Percentiles rank a stretch among this genome's conserved stretches.
phyloP scores from a whole-genome alignment of 352 stramenopile species.

The Phytopythium montanum region DNA sequence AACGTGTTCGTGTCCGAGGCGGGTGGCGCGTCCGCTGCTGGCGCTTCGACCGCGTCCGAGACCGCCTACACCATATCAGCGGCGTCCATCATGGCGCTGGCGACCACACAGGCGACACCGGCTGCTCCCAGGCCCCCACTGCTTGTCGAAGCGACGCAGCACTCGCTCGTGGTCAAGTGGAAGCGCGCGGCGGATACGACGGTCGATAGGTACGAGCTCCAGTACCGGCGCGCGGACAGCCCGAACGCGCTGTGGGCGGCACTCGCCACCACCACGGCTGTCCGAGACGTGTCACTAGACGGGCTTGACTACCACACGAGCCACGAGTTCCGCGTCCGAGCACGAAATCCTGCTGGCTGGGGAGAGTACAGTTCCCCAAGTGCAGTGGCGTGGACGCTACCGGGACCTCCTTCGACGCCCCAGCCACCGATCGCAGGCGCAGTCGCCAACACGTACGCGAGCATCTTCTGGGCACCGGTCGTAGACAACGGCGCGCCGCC shows the following conservation, averaged over 20 bases:
- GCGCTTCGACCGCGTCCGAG: slow-evolving; percentile 8
- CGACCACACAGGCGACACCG: slow-evolving; percentile 30
- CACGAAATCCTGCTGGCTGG: slow-evolving; percentile 66
- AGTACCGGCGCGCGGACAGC: slow-evolving; percentile 52
- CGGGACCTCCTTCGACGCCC: slow-evolving; percentile 38
- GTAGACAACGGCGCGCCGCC: slow-evolving; percentile 51
- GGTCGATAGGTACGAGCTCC: slow-evolving; percentile 69
- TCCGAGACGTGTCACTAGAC: slow-evolving; percentile 41
- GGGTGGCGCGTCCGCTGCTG: background rate
- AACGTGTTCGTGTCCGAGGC: slow-evolving; percentile 73
- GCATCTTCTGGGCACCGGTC: slow-evolving; percentile 66
- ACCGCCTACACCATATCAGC: slow-evolving; percentile 52
- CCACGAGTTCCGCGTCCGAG: slow-evolving; percentile 57
- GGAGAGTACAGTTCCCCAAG: slow-evolving; percentile 55
- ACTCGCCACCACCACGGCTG: slow-evolving; percentile 27
- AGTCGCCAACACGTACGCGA: slow-evolving; percentile 66
- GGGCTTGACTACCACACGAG: slow-evolving; percentile 43
- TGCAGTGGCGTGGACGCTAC: slow-evolving; percentile 55
- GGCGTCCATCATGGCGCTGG: slow-evolving; percentile 57
- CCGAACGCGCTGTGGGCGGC: slow-evolving; percentile 42
- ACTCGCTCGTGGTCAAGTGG: slow-evolving; percentile 48
- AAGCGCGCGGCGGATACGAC: slow-evolving; percentile 59
- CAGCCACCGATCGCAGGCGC: slow-evolving; percentile 44
- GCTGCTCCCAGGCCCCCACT: slow-evolving; percentile 28
- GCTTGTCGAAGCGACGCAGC: slow-evolving; percentile 50